phyloP scores from a whole-genome alignment of 345 rosid genomes.

The Eucalyptus fibrosa region DNA sequence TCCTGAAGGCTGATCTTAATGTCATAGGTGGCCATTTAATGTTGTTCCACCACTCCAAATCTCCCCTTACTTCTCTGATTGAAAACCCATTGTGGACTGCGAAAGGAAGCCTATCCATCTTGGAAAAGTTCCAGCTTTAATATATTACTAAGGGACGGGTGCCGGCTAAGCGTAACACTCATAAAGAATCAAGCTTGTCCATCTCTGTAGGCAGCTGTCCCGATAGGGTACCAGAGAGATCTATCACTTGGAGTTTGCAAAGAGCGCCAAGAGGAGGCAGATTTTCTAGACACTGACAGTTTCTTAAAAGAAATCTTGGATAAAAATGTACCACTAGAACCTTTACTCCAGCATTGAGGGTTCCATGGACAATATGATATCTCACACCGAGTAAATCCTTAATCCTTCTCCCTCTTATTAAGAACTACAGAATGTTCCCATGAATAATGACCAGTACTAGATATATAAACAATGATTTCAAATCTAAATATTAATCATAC shows the following conservation, averaged over 20 bases:
- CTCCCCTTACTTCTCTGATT: slow-evolving; percentile 8
- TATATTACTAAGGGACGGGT: slow-evolving; percentile 6
- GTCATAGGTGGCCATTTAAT: neutral
- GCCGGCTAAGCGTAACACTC: slow-evolving; percentile 6
- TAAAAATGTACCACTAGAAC: neutral
- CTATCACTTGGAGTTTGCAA: slow-evolving; percentile 11
- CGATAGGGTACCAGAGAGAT: slow-evolving; percentile 10
- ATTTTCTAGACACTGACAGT: slow-evolving; percentile 2
- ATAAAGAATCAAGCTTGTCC: neutral
- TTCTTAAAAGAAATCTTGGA: neutral
- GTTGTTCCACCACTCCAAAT: slow-evolving; percentile 2
- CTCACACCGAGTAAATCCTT: too few relatives aligned
- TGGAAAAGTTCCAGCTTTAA: slow-evolving; percentile 10
- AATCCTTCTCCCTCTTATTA: neutral
- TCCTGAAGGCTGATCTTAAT: neutral
- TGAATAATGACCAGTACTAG: too few relatives aligned
- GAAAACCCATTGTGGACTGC: neutral
- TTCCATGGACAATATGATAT: neutral
- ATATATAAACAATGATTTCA: neutral
- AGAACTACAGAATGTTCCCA: too few relatives aligned
- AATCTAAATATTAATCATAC: too few relatives aligned
- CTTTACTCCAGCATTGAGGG: neutral
- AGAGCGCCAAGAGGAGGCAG: slow-evolving; percentile 11
- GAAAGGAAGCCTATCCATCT: slow-evolving; percentile 8
- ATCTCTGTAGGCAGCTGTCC: slow-evolving; percentile 7